Base-by-base conservation (phyloP, 139 green algal genomes). In the Closterium sp. region DNA sequence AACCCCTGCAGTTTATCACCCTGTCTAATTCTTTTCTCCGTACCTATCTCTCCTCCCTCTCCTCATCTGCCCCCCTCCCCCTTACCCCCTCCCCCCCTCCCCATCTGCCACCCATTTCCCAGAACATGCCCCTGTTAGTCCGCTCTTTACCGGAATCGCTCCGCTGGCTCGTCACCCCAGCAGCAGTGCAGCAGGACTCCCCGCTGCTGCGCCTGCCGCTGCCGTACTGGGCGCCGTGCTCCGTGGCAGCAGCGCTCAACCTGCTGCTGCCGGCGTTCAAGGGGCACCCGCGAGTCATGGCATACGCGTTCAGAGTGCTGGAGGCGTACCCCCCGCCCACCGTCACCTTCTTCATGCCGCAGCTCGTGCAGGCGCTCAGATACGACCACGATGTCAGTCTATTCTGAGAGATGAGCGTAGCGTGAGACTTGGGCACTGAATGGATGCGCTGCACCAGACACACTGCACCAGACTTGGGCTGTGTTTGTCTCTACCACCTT, bases 321-420 rank as follows among this genome's bases (percentile, higher is more conserved):
- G n/a, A 94, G 35, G 31, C 12, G n/a, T 94, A 94, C 89, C 92
- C 92, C 3, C 90, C 92, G 5, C 43, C 92, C 3, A 34, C 32
- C 23, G 92, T 94, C 32, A 94, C 90, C 8, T 84, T 86, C 43
- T 99, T 98, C 95, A 92, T 99, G 93, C 97, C 97, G 0, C 97
- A 99, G 94, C 95, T 99, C 33, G 96, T 99, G 90, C 97, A 98
- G 95, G 93, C 94, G 30, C 91, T 97, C 36, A 85, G 95, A 16
- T 93, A 93, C 76, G 95, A 97, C 86, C 84, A 94, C 35, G 87
- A 88, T 23, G 87, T 91, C 16, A 91, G 33, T 28, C 12, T 21
- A 16, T 21, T 10, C 6, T 66, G 12, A 19, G 43, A 66, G 43
- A 66, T 21, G 43, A 66, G 19, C 43, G 21, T 66, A 16, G 4